Evolutionary conservation across 768 basidiomycete species (phyloP).

Genomic region (Strobilomyces confusus): DNA sequence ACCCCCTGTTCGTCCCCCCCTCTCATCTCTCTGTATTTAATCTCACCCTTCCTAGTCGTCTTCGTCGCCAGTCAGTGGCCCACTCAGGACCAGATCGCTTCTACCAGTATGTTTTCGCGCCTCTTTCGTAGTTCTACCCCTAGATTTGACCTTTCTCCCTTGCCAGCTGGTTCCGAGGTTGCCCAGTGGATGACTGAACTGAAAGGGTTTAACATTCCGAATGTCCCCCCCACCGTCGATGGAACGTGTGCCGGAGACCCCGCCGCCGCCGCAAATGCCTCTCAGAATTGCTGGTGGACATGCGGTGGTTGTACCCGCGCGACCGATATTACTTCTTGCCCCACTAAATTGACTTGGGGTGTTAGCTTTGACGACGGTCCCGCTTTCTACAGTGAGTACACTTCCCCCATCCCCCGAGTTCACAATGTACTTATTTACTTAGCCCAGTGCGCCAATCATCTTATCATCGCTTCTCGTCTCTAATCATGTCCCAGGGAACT

Average conservation of each 20-base stretch:
- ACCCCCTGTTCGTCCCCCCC: too few relatives aligned
- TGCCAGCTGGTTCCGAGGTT: constrained; percentile 44
- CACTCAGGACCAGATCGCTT: constrained; percentile 53
- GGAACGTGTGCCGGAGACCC: constrained; percentile 68
- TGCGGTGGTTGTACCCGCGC: constrained; percentile 67
- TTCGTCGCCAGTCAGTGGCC: constrained; percentile 56
- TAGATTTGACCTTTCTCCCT: not conserved
- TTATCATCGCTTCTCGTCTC: not conserved
- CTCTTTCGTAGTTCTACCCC: not conserved
- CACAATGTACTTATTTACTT: constrained; percentile 10
- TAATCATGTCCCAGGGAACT: constrained; percentile 44
- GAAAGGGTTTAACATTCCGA: constrained; percentile 64
- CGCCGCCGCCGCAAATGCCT: constrained; percentile 49
- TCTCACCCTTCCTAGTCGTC: constrained; percentile 35
- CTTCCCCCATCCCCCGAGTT: not conserved
- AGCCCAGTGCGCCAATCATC: constrained; percentile 45
- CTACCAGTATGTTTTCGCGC: constrained; percentile 44
- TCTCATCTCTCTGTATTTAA: not conserved
- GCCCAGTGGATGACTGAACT: constrained; percentile 73
- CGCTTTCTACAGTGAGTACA: constrained; percentile 65
- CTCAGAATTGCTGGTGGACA: constrained; percentile 86
- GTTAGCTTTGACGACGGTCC: constrained; percentile 90
- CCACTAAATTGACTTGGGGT: constrained; percentile 70
- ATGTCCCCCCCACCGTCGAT: constrained; percentile 56
- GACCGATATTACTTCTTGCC: constrained; percentile 64